These are phyloP conservation scores for Hondaea fermentalgiana DNA, from an alignment of 108 stramenopile species.

Conservation along the genomic window DNA sequence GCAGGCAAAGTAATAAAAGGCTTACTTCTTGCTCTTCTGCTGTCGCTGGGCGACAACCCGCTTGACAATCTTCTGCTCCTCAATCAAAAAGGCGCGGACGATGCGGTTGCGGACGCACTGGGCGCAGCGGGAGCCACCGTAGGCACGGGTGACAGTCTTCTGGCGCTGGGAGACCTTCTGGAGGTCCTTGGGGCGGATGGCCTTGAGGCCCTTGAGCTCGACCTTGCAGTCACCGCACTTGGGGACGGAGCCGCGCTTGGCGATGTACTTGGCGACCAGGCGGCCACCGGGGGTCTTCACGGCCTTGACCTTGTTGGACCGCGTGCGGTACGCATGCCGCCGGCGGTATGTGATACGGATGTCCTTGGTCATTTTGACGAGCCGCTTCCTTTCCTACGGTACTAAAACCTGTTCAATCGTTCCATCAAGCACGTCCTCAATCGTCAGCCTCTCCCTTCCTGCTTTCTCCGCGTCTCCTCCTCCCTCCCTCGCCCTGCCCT, in stretches of 20 bases:
- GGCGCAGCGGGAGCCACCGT: conserved; percentile 83
- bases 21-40: conserved; percentile 44
- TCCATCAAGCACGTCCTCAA: too few relatives aligned
- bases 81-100: conserved; percentile 94
- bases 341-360: conserved; percentile 78
- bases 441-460: too few relatives aligned
- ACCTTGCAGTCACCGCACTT: conserved; percentile 71
- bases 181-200: conserved; percentile 38
- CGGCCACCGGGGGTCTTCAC: conserved; percentile 81
- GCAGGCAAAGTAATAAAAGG: background rate
- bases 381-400: background rate
- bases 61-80: conserved; percentile 99
- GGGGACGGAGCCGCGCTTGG: conserved; percentile 80
- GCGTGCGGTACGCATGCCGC: conserved; percentile 91
- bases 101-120: conserved; percentile 81
- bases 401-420: too few relatives aligned
- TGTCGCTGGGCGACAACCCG: conserved; percentile 80
- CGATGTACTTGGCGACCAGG: conserved; percentile 70
- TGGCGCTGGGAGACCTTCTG: conserved; percentile 78
- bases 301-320: conserved; percentile 60
- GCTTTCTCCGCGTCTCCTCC: too few relatives aligned
- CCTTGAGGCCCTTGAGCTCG: conserved; percentile 33
- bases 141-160: conserved; percentile 90
- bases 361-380: conserved; percentile 55
- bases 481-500: too few relatives aligned